Conservation (phyloP, 1,284 basidiomycete species). For the Leccinum subrobustum region DNA sequence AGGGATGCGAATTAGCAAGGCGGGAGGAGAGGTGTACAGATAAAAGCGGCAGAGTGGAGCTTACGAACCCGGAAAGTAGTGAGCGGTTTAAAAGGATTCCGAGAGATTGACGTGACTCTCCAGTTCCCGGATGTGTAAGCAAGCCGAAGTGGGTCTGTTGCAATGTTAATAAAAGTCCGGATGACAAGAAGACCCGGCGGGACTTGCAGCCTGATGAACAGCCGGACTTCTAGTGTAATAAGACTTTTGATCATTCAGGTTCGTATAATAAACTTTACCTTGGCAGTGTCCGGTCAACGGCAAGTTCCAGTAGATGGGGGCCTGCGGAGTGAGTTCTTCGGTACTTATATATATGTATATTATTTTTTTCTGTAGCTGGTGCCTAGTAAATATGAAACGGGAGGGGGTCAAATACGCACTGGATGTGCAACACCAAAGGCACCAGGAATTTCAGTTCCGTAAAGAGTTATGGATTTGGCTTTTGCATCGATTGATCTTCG, state of each 20-base stretch:
- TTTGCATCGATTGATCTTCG: slow-evolving; percentile 36
- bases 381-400: slow-evolving; percentile 7
- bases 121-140: slow-evolving; percentile 29
- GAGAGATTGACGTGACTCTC: slow-evolving; percentile 30
- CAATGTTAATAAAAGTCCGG: slow-evolving; percentile 30
- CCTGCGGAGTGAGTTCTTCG: slow-evolving; percentile 25
- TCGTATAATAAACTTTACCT: slow-evolving; percentile 33
- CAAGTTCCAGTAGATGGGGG: slow-evolving; percentile 27
- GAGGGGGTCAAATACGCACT: slow-evolving; percentile 13
- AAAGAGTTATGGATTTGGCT: slow-evolving; percentile 34
- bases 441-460: slow-evolving; percentile 33
- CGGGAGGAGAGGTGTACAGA: slow-evolving; percentile 6
- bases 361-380: slow-evolving; percentile 2
- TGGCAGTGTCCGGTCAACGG: slow-evolving; percentile 28
- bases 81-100: slow-evolving; percentile 24
- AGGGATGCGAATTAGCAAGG: slow-evolving; percentile 15
- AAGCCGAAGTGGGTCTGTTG: slow-evolving; percentile 29
- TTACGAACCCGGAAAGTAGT: slow-evolving; percentile 24
- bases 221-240: slow-evolving; percentile 30
- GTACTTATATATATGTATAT: slow-evolving; percentile 12
- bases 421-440: slow-evolving; percentile 25
- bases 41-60: slow-evolving; percentile 21
- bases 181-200: slow-evolving; percentile 31
- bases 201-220: slow-evolving; percentile 19
- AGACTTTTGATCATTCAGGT: slow-evolving; percentile 27